phyloP scores from a whole-genome alignment of 2,329 filamentous ascomycete species.

The Neocatenulostroma microsporum region DNA sequence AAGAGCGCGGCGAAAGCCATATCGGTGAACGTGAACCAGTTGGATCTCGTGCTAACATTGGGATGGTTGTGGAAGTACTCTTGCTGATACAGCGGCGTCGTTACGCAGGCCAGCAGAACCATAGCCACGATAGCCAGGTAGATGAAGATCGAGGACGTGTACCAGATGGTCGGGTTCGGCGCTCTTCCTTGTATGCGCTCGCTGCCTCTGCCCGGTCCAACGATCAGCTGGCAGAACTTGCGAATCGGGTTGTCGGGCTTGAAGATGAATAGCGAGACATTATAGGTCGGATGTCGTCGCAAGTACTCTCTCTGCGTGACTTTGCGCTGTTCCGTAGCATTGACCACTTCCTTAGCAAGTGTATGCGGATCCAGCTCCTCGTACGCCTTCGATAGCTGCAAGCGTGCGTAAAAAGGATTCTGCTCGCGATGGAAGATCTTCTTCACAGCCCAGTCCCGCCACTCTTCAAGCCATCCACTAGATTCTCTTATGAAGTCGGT shows the following conservation, averaged over 20 bases:
- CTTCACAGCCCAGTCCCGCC: slow-evolving; percentile 11
- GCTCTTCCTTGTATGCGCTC: slow-evolving; percentile 84
- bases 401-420: slow-evolving; percentile 88
- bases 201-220: slow-evolving; percentile 79
- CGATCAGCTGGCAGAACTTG: slow-evolving; percentile 75
- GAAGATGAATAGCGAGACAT: slow-evolving; percentile 86
- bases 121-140: slow-evolving; percentile 93
- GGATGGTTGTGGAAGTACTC: slow-evolving; percentile 55
- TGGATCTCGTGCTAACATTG: slow-evolving; percentile 47
- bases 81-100: slow-evolving; percentile 88
- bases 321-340: slow-evolving; percentile 72
- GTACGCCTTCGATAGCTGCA: slow-evolving; percentile 62
- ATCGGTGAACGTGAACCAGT: slow-evolving; percentile 96
- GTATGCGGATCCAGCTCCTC: slow-evolving; percentile 75
- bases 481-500: slow-evolving; percentile 8
- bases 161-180: slow-evolving; percentile 86
- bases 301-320: slow-evolving; percentile 88
- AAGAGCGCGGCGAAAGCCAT: slow-evolving; percentile 83
- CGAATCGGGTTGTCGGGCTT: slow-evolving; percentile 68
- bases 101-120: slow-evolving; percentile 93
- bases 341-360: slow-evolving; percentile 86
- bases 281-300: slow-evolving; percentile 78
- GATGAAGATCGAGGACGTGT: slow-evolving; percentile 84
- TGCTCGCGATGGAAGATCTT: slow-evolving; percentile 51
- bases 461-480: slow-evolving; percentile 9